These are phyloP conservation scores for Fusarium papillatum DNA, from an alignment of 2,329 filamentous ascomycete genomes.

Conservation along the genomic window DNA sequence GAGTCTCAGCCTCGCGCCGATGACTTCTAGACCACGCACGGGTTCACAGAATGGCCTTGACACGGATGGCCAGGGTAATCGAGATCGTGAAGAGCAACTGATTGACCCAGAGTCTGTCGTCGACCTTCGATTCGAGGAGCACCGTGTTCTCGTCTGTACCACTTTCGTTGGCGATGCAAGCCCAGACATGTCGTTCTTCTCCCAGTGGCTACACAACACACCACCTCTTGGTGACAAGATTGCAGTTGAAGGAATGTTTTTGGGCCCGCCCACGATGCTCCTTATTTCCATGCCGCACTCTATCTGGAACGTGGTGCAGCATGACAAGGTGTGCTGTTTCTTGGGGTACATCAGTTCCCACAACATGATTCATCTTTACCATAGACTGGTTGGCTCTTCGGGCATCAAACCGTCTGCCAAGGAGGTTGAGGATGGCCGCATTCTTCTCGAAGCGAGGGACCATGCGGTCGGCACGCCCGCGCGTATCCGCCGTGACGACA, in stretches of 20 bases:
- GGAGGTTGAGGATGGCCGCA: slow-evolving; percentile 69
- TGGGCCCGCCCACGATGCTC: slow-evolving; percentile 75
- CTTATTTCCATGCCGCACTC: slow-evolving; percentile 75
- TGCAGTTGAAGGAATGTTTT: slow-evolving; percentile 76
- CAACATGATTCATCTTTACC: slow-evolving; percentile 76
- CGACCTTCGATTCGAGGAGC: slow-evolving; percentile 72
- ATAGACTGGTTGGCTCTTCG: slow-evolving; percentile 65
- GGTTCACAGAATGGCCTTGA: slow-evolving; percentile 47
- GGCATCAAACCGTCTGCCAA: slow-evolving; percentile 61
- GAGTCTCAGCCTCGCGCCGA: slow-evolving; percentile 65
- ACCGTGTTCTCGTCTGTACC: slow-evolving; percentile 74
- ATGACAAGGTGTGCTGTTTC: slow-evolving; percentile 76
- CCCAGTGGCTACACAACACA: slow-evolving; percentile 74
- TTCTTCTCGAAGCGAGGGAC: slow-evolving; percentile 67
- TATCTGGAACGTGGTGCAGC: slow-evolving; percentile 74
- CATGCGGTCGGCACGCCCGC: slow-evolving; percentile 53
- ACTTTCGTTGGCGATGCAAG: slow-evolving; percentile 76
- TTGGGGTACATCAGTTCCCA: slow-evolving; percentile 76
- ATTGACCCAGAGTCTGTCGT: slow-evolving; percentile 63
- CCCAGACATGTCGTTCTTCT: slow-evolving; percentile 75
- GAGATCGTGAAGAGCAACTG: slow-evolving; percentile 52
- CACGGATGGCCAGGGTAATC: slow-evolving; percentile 36
- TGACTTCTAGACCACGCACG: slow-evolving; percentile 50
- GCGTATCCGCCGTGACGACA: slow-evolving; percentile 47
- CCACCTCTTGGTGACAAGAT: slow-evolving; percentile 70